Conservation (phyloP, 306 rosid species). For the Malus sieversii region DNA sequence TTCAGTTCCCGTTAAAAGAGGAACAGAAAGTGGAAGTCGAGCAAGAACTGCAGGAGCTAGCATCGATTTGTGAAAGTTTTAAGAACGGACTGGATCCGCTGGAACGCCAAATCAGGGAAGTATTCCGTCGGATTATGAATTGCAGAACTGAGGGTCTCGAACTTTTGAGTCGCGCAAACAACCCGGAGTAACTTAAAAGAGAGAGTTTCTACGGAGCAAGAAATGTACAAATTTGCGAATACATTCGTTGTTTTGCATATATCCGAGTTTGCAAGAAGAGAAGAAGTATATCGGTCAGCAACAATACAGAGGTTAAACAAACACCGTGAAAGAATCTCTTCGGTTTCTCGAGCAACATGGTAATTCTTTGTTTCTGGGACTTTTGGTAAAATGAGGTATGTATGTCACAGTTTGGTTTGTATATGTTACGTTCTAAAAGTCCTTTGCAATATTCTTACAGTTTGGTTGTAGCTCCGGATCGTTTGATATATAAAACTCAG, state of each 20-base stretch:
- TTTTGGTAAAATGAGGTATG: background rate
- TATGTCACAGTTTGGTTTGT: background rate
- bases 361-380: background rate
- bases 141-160: conserved; percentile 84
- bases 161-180: conserved; percentile 41
- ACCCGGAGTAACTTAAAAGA: conserved; percentile 25
- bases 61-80: conserved; percentile 44
- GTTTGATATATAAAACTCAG: background rate
- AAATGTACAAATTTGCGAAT: conserved; percentile 42
- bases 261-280: conserved; percentile 28
- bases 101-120: conserved; percentile 79
- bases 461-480: background rate
- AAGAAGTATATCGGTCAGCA: background rate
- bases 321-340: background rate
- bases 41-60: conserved; percentile 43
- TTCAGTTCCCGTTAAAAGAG: conserved; percentile 66
- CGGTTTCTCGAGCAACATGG: conserved; percentile 5
- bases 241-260: conserved; percentile 25
- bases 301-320: background rate
- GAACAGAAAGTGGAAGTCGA: conserved; percentile 61
- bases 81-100: conserved; percentile 56
- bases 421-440: background rate
- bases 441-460: background rate
- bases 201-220: conserved; percentile 20
- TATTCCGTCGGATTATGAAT: conserved; percentile 56